A percentile compares a stretch with the other conserved stretches of the same genome.
phyloP scores from a whole-genome alignment of 208 protist species.

The Trypanosoma lewisi region DNA sequence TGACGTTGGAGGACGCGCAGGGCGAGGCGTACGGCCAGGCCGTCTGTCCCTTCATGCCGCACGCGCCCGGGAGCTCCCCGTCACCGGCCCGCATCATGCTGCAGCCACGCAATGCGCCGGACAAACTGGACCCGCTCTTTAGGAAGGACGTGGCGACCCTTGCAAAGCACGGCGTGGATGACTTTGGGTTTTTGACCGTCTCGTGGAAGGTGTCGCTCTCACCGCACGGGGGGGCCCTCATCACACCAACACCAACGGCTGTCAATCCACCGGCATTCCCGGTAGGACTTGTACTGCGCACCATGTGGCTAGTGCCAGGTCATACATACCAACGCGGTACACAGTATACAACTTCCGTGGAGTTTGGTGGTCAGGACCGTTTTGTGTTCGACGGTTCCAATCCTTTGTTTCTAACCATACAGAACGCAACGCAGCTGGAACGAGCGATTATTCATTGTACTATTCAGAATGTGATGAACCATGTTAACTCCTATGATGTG shows the following conservation, averaged over 20 bases:
- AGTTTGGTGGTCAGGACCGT: slow-evolving; percentile 61
- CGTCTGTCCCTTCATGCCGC: slow-evolving; percentile 70
- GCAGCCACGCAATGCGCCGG: slow-evolving; percentile 64
- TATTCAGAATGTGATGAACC: slow-evolving; percentile 51
- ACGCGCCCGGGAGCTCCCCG: slow-evolving; percentile 40
- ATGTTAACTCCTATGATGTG: slow-evolving; percentile 51
- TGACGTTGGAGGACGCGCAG: slow-evolving; percentile 49
- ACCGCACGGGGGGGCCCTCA: slow-evolving; percentile 66
- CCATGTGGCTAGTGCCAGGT: slow-evolving; percentile 60
- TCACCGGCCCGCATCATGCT: slow-evolving; percentile 75
- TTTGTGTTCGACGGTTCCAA: slow-evolving; percentile 43
- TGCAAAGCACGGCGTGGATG: slow-evolving; percentile 48
- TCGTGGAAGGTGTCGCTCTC: slow-evolving; percentile 66
- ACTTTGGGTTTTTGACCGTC: slow-evolving; percentile 80
- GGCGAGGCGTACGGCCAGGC: slow-evolving; percentile 56
- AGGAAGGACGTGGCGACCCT: slow-evolving; percentile 52
- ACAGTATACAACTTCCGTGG: slow-evolving; percentile 66
- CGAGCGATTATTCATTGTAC: slow-evolving; percentile 61
- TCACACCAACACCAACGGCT: slow-evolving; percentile 16
- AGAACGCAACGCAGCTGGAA: slow-evolving; percentile 32
- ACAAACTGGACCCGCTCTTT: slow-evolving; percentile 58
- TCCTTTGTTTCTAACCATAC: slow-evolving; percentile 57
- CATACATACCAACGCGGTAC: slow-evolving; percentile 41
- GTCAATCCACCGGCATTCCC: slow-evolving; percentile 40
- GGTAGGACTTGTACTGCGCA: slow-evolving; percentile 67